Evolutionary conservation across 2,329 filamentous ascomycete genomes (phyloP).

Genomic region (Fusarium duplospermum): DNA sequence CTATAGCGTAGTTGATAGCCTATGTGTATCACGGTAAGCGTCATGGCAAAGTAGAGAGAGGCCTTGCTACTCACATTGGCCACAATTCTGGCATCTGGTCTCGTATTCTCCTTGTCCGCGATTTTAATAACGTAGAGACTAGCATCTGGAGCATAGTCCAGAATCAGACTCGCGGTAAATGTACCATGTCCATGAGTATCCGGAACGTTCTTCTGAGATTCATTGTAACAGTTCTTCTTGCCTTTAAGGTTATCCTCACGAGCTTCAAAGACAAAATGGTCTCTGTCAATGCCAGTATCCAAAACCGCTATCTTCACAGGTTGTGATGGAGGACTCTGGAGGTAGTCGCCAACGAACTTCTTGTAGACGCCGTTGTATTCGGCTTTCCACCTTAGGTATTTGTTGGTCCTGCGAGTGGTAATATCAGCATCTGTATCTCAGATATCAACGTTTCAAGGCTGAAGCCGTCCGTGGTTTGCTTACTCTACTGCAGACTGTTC

Average conservation of each 20-base stretch:
- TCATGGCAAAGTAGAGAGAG: neutral
- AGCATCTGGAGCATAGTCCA: neutral
- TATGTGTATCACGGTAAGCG: neutral
- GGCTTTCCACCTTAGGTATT: neutral
- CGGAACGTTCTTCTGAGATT: neutral
- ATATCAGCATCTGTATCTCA: neutral
- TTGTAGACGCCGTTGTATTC: neutral
- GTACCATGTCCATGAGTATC: neutral
- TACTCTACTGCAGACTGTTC: neutral
- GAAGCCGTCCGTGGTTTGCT: neutral
- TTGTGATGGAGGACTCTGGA: neutral
- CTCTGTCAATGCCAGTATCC: constrained; percentile 7
- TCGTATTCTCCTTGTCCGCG: neutral
- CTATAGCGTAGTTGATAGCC: neutral
- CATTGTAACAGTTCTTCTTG: constrained; percentile 3
- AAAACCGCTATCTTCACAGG: neutral
- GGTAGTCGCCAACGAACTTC: neutral
- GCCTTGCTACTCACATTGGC: neutral
- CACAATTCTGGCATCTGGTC: neutral
- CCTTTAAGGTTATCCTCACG: neutral
- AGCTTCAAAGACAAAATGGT: constrained; percentile 1
- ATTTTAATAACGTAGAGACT: neutral
- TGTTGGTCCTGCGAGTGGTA: neutral
- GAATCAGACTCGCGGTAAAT: neutral
- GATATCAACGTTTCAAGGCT: neutral